Conservation (phyloP, 768 basidiomycete genomes). For the Ramaria sp. region DNA sequence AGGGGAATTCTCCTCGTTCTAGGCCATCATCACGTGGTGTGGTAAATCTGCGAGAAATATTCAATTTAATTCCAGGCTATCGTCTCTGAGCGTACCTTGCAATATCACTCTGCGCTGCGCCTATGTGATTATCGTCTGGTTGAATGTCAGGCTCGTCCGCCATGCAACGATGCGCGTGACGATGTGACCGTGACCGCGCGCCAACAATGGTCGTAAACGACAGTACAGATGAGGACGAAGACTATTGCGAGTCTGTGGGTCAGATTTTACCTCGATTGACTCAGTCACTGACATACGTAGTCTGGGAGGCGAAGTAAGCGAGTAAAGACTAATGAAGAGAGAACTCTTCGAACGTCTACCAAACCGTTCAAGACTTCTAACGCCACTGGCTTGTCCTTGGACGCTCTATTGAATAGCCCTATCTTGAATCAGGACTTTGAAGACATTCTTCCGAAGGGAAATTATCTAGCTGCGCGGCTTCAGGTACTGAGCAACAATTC, state of each 20-base stretch:
- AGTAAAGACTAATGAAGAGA: background rate
- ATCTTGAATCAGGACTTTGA: slow-evolving; percentile 1
- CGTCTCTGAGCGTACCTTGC: background rate
- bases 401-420: background rate
- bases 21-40: background rate
- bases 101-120: background rate
- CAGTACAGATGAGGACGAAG: background rate
- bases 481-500: slow-evolving; percentile 2
- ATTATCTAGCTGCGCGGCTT: background rate
- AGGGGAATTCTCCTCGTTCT: background rate
- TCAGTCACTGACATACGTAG: background rate
- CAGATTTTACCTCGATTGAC: background rate
- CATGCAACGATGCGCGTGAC: background rate
- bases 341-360: background rate
- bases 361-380: background rate
- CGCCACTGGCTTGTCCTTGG: background rate
- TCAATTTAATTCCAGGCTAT: background rate
- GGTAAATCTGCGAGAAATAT: background rate
- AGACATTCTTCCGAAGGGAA: slow-evolving; percentile 3
- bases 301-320: slow-evolving; percentile 6
- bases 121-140: background rate
- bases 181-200: background rate
- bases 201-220: background rate
- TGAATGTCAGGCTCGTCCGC: background rate
- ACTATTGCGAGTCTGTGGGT: background rate